Evolutionary conservation across 257 asterid genomes (phyloP).

Genomic region (Buddleja alternifolia): DNA sequence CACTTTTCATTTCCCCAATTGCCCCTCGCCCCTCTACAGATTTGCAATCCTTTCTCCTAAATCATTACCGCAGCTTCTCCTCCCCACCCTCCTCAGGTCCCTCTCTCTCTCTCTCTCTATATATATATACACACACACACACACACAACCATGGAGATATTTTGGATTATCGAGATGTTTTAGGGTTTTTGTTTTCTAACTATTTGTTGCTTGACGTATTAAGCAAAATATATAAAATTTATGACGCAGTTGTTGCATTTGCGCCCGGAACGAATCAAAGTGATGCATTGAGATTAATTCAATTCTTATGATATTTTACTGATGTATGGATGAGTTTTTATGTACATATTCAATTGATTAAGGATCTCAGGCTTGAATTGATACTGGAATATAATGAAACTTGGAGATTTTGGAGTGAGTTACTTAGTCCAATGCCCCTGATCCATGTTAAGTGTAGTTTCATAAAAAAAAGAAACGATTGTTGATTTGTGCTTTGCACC

Average conservation of each 20-base stretch:
- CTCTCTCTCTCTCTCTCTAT: constrained; percentile 6
- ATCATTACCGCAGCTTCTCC: constrained; percentile 61
- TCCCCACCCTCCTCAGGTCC: constrained; percentile 69
- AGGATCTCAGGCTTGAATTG: background rate
- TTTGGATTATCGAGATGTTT: constrained; percentile 4
- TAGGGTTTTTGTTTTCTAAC: background rate
- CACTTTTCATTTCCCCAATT: constrained; percentile 44
- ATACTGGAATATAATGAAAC: background rate
- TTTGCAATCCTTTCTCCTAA: constrained; percentile 30
- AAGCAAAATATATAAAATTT: background rate
- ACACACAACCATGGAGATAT: background rate
- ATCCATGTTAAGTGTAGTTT: background rate
- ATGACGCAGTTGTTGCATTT: background rate
- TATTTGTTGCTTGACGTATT: background rate
- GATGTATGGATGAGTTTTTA: no score
- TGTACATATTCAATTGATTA: no score
- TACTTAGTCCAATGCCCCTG: constrained; percentile 6
- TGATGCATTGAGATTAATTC: background rate
- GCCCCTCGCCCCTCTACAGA: constrained; percentile 24
- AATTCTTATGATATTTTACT: no score
- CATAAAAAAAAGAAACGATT: background rate
- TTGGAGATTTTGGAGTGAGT: constrained; percentile 1
- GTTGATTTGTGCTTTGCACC: background rate
- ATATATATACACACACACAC: no score
- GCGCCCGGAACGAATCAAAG: no score